A percentile compares a stretch with the other conserved stretches of the same genome.
phyloP scores from a whole-genome alignment of 73 alveolate species.

The Paramecium tetraurelia region DNA sequence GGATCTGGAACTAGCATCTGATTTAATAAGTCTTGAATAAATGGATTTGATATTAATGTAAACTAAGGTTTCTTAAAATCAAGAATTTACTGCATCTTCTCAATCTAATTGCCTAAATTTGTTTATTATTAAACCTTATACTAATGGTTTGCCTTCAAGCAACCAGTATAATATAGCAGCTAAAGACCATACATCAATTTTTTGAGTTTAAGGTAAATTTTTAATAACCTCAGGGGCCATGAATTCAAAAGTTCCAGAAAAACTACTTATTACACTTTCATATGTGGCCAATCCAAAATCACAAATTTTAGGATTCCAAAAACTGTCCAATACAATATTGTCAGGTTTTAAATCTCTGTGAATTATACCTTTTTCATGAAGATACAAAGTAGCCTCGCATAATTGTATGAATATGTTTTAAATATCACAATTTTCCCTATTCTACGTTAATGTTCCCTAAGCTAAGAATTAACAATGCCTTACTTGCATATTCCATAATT shows the following conservation, averaged over 20 bases:
- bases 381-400: constrained; percentile 45
- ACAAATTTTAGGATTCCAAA: constrained; percentile 53
- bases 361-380: constrained; percentile 53
- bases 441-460: neutral
- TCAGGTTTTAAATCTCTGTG: constrained; percentile 77
- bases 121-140: neutral
- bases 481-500: constrained; percentile 11
- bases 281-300: constrained; percentile 63
- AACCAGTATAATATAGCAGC: constrained; percentile 62
- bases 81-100: neutral
- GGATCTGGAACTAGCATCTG: constrained; percentile 1
- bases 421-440: neutral
- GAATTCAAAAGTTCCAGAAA: constrained; percentile 64
- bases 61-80: neutral
- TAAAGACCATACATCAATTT: constrained; percentile 68
- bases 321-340: constrained; percentile 60
- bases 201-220: constrained; percentile 41
- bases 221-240: constrained; percentile 65
- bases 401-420: neutral
- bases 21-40: neutral
- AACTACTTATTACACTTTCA: constrained; percentile 9
- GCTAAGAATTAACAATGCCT: neutral
- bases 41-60: neutral
- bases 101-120: neutral
- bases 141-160: neutral